Conservation (phyloP, 768 basidiomycete species). For the Agaricus sinodeliciosus region DNA sequence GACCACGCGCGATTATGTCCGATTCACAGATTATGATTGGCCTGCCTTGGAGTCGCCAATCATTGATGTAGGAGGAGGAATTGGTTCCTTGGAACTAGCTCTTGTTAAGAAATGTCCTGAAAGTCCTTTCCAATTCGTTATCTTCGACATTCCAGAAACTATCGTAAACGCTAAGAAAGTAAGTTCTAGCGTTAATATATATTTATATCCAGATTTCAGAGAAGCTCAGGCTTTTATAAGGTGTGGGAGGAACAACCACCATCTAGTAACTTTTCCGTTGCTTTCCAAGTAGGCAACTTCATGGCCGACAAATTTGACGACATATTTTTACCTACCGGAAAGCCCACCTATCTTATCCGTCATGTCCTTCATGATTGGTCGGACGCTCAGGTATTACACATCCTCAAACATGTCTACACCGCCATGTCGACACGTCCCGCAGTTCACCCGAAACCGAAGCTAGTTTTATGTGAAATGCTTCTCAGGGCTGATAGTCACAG, state of each 20-base stretch:
- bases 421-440: background rate
- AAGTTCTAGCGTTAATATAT: background rate
- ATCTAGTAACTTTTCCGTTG: background rate
- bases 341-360: conserved; percentile 5
- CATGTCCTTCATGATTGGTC: conserved; percentile 8
- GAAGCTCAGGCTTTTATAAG: background rate
- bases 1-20: background rate
- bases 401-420: conserved; percentile 1
- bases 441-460: background rate
- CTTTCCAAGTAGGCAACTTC: conserved; percentile 4
- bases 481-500: background rate
- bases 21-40: conserved; percentile 4
- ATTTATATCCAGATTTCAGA: background rate
- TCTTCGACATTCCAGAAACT: conserved; percentile 1
- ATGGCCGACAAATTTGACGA: background rate
- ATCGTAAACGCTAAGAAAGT: conserved; percentile 2
- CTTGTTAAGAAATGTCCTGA: background rate
- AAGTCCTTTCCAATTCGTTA: background rate
- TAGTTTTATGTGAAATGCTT: conserved; percentile 3
- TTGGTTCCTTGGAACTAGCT: conserved; percentile 1
- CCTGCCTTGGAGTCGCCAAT: background rate
- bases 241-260: background rate
- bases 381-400: background rate
- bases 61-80: conserved; percentile 2
- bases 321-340: background rate